Percentiles rank a stretch among this genome's conserved stretches.
Evolutionary conservation across 164 flowering plant species (phyloP).

Genomic region (Magnolia sinica): DNA sequence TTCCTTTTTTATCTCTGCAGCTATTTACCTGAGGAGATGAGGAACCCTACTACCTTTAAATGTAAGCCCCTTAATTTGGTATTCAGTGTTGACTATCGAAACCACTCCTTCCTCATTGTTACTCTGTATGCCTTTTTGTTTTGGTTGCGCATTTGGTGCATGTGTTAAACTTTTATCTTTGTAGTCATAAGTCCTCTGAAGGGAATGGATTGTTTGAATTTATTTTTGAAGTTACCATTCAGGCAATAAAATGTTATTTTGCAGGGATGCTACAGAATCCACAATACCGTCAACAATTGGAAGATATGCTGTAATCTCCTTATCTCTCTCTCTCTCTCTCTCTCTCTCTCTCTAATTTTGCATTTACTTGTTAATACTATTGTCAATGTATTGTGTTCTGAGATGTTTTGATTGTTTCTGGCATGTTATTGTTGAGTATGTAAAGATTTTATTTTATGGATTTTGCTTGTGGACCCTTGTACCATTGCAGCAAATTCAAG

Average conservation of each 20-base stretch:
- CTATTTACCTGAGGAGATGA: conserved; percentile 89
- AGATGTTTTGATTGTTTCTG: no score
- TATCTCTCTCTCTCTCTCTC: conserved; percentile 3
- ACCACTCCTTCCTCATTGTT: background rate
- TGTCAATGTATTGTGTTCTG: no score
- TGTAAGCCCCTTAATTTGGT: conserved; percentile 34
- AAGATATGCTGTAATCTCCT: conserved; percentile 78
- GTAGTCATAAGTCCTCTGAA: background rate
- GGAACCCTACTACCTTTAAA: conserved; percentile 80
- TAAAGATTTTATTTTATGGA: no score
- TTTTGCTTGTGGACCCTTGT: no score
- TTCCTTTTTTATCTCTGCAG: conserved; percentile 35
- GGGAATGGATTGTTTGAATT: background rate
- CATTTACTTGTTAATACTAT: background rate
- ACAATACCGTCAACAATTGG: conserved; percentile 79
- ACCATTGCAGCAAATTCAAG: no score
- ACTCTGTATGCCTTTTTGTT: background rate
- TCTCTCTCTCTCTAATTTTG: no score
- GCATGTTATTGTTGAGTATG: no score
- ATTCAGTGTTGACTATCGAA: background rate
- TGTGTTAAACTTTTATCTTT: background rate
- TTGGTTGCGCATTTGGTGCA: background rate
- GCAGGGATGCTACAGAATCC: conserved; percentile 99
- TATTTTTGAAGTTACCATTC: background rate
- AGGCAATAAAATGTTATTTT: background rate